Conservation (phyloP, 2,329 filamentous ascomycete genomes). For the Calonectria crousiana region DNA sequence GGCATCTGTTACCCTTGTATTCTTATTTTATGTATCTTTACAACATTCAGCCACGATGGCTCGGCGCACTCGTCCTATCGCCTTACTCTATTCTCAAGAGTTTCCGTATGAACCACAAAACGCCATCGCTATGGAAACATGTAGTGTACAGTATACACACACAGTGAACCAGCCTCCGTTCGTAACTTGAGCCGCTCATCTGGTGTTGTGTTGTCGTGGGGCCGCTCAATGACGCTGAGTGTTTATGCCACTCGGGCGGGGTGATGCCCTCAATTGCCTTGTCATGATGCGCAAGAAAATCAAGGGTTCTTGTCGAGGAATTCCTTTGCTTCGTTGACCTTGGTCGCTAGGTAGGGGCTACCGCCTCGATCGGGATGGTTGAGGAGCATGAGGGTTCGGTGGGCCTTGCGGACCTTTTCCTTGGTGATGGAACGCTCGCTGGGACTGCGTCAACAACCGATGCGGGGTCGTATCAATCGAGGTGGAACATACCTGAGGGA, state of each 20-base stretch:
- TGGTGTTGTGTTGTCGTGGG: conserved; percentile 18
- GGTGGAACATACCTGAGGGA: conserved; percentile 78
- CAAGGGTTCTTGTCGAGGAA: conserved; percentile 79
- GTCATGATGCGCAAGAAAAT: conserved; percentile 23
- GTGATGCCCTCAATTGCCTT: conserved; percentile 22
- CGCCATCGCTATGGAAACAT: conserved; percentile 60
- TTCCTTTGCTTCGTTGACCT: conserved; percentile 99
- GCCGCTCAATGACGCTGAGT: not conserved
- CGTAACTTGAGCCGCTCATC: conserved; percentile 28
- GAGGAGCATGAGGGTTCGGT: conserved; percentile 94
- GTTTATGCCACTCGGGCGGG: conserved; percentile 14
- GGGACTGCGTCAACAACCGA: conserved; percentile 27
- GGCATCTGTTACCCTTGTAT: conserved; percentile 30
- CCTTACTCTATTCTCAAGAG: conserved; percentile 30
- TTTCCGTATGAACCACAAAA: conserved; percentile 49
- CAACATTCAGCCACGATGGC: conserved; percentile 37
- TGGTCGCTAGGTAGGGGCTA: conserved; percentile 95
- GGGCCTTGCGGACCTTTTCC: conserved; percentile 95
- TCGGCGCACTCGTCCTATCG: conserved; percentile 35
- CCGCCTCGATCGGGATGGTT: conserved; percentile 98
- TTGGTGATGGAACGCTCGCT: conserved; percentile 91
- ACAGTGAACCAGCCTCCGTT: conserved; percentile 27
- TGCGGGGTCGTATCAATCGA: no score
- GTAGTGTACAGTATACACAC: conserved; percentile 53
- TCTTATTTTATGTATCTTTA: conserved; percentile 37